Conservation (phyloP, 305 asterid genomes). For the Andrographis paniculata region DNA sequence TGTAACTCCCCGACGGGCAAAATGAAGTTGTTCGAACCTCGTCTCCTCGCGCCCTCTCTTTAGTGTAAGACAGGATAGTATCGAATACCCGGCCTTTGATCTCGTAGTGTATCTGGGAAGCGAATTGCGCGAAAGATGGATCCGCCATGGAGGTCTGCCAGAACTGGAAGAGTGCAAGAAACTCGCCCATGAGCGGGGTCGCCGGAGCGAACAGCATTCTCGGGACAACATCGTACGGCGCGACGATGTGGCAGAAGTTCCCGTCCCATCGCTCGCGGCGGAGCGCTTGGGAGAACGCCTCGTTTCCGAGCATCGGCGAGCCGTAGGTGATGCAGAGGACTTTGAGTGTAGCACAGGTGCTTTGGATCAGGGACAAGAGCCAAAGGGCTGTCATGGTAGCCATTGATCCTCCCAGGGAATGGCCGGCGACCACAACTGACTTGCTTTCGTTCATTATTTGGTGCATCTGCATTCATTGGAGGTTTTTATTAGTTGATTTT, state of each 20-base stretch:
- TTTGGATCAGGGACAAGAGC: constrained; percentile 43
- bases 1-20: constrained; percentile 74
- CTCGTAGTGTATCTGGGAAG: constrained; percentile 28
- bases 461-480: constrained; percentile 49
- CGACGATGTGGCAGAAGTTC: constrained; percentile 64
- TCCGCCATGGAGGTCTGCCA: constrained; percentile 43
- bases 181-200: constrained; percentile 28
- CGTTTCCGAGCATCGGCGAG: constrained; percentile 73
- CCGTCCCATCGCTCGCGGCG: constrained; percentile 80
- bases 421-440: constrained; percentile 68
- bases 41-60: constrained; percentile 23
- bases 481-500: too few relatives aligned
- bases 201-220: constrained; percentile 61
- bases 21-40: constrained; percentile 21
- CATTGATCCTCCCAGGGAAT: constrained; percentile 69
- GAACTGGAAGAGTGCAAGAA: constrained; percentile 32
- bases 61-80: constrained; percentile 32
- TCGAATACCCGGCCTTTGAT: constrained; percentile 25
- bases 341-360: constrained; percentile 29
- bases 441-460: constrained; percentile 45
- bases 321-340: constrained; percentile 74
- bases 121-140: constrained; percentile 20
- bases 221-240: constrained; percentile 69
- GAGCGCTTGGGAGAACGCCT: constrained; percentile 51
- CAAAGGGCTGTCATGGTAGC: constrained; percentile 77